These are phyloP conservation scores for Gossypium mustelinum DNA, from an alignment of 345 rosid species.

Conservation along the genomic window DNA sequence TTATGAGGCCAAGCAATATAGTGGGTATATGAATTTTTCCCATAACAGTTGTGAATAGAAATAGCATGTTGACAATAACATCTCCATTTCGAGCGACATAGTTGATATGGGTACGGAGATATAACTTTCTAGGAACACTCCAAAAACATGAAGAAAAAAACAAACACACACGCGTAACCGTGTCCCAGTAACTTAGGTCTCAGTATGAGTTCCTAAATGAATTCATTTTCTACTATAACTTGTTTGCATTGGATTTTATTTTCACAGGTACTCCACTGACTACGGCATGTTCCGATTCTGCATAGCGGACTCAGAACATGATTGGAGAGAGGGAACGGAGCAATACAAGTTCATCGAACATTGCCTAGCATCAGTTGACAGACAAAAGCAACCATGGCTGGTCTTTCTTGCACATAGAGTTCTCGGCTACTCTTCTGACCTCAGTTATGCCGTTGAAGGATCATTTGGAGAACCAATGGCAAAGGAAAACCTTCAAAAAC, in stretches of 20 bases:
- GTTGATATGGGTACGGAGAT: too few species aligned
- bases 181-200: neutral
- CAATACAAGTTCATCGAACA: conserved; percentile 67
- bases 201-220: neutral
- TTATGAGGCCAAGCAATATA: neutral
- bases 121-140: too few species aligned
- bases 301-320: conserved; percentile 66
- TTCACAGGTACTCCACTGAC: conserved; percentile 55
- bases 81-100: neutral
- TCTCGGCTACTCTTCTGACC: conserved; percentile 57
- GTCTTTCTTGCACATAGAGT: conserved; percentile 70
- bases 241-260: neutral
- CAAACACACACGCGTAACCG: too few species aligned
- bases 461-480: conserved; percentile 70
- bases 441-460: conserved; percentile 44
- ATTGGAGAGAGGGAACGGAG: conserved; percentile 76
- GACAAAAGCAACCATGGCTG: conserved; percentile 70
- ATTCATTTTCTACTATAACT: neutral
- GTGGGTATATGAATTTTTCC: neutral
- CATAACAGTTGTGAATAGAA: too few species aligned
- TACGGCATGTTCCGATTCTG: conserved; percentile 82
- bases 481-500: conserved; percentile 58
- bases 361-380: conserved; percentile 62
- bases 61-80: too few species aligned
- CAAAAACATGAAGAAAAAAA: too few species aligned